Conservation (phyloP, 371 early-diverging fungal genomes). For the Mucor indicus region DNA sequence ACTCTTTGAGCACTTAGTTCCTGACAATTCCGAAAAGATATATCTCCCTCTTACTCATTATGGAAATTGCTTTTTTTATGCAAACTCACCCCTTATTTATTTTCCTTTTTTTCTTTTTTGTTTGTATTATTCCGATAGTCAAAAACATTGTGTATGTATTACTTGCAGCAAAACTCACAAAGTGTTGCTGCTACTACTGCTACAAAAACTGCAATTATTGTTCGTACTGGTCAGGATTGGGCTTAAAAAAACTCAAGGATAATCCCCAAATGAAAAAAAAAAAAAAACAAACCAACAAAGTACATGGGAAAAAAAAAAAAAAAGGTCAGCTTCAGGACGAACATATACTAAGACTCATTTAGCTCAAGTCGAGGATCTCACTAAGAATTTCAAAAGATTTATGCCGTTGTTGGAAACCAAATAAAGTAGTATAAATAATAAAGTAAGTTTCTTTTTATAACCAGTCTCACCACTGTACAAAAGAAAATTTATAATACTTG, state of each 20-base stretch:
- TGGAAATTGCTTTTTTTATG: background rate
- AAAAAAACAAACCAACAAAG: background rate
- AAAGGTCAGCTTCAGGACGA: background rate
- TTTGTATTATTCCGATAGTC: no score
- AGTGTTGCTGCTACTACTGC: no score
- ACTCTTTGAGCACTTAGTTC: background rate
- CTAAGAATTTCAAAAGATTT: no score
- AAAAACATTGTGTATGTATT: background rate
- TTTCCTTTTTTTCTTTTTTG: slow-evolving; percentile 4
- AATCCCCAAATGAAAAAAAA: background rate
- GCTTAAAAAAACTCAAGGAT: no score
- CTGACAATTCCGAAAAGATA: slow-evolving; percentile 6
- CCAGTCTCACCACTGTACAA: slow-evolving; percentile 8
- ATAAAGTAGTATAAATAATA: no score
- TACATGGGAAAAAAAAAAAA: background rate
- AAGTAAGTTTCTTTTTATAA: no score
- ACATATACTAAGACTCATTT: background rate
- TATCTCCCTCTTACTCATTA: background rate
- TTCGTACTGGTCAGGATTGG: no score
- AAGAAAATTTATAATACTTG: slow-evolving; percentile 7
- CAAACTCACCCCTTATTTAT: background rate
- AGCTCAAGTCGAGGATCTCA: background rate
- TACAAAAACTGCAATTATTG: no score
- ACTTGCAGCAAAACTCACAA: no score
- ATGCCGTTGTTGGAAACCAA: no score